Base-by-base conservation (phyloP, 768 basidiomycete species). In the Russula lepida region DNA sequence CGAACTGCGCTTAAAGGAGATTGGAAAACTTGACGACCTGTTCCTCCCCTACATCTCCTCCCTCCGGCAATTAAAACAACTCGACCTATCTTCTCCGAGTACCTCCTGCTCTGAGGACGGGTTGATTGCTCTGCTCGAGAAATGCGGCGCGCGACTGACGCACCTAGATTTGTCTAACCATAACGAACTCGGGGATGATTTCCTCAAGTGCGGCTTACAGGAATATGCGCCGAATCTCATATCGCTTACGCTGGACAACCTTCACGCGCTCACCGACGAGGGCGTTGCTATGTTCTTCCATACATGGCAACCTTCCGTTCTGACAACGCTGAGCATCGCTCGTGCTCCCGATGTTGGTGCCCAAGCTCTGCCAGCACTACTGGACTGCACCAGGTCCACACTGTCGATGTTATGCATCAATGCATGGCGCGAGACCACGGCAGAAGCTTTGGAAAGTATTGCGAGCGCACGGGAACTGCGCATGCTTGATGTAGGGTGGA, bases 401-500 rank as follows among this genome's bases (percentile, higher is more conserved):
- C 73, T 98, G 15, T 74, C 77, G 56, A 71, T 76, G 27, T 77
- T 98, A 27, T 81, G 80, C 64, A 79, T 98, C 68, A 92, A 93
- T 55, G 86, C 89, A 2, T 84, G 89, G 83, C 86, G 86, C 69
- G 80, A 79, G 4, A 77, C 82, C 0, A 76, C 78, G 0, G 75
- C 78, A 35, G 81, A 81, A 13, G 71, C 75, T 2, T 70, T 89
- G 30, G 44, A 60, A 15, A 69, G 81, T 19, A 68, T 74, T 25
- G 69, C 72, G 46, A 71, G 39, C 11, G 76, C 72, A 17, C 68
- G 65, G 3, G 73, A 78, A 37, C 63, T 95, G 69, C 73, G 70
- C 66, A 78, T 75, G 69, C 63, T 98, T 43, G 89, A 98, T 68
- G 72, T 94, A 2, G 88, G 94, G 1, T 98, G 88, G 82, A 93